Evolutionary conservation across 2,329 filamentous ascomycete species (phyloP).

Genomic region (Curvularia verruculosa): DNA sequence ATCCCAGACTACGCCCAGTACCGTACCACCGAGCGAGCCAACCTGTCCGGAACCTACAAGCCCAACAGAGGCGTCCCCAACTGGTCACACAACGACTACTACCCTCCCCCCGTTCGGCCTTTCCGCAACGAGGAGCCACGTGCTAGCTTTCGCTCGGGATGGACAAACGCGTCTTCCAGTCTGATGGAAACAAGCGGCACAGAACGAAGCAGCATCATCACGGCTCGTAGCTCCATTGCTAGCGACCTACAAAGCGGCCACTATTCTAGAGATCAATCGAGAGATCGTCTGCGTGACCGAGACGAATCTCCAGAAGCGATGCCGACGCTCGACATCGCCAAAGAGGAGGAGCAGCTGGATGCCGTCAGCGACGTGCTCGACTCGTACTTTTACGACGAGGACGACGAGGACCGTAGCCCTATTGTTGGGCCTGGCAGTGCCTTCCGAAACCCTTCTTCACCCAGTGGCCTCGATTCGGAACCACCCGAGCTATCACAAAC

Average conservation of each 20-base stretch:
- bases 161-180: slow-evolving; percentile 65
- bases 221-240: slow-evolving; percentile 73
- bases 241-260: slow-evolving; percentile 58
- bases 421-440: slow-evolving; percentile 15
- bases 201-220: slow-evolving; percentile 80
- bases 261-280: slow-evolving; percentile 53
- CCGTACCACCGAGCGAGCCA: slow-evolving; percentile 35
- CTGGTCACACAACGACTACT: slow-evolving; percentile 46
- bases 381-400: slow-evolving; percentile 64
- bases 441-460: slow-evolving; percentile 29
- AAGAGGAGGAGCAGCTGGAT: slow-evolving; percentile 55
- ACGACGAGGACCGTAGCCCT: slow-evolving; percentile 36
- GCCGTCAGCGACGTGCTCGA: slow-evolving; percentile 65
- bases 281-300: slow-evolving; percentile 33
- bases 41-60: slow-evolving; percentile 45
- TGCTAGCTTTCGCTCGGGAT: slow-evolving; percentile 64
- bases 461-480: slow-evolving; percentile 28
- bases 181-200: slow-evolving; percentile 66
- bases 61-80: slow-evolving; percentile 46
- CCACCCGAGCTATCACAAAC: slow-evolving; percentile 35
- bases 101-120: slow-evolving; percentile 33
- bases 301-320: slow-evolving; percentile 41
- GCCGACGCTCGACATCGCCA: slow-evolving; percentile 30
- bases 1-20: slow-evolving; percentile 47
- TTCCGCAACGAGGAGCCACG: slow-evolving; percentile 54